phyloP scores from a whole-genome alignment of 2,329 filamentous ascomycete genomes.

The Stemphylium vesicarium region DNA sequence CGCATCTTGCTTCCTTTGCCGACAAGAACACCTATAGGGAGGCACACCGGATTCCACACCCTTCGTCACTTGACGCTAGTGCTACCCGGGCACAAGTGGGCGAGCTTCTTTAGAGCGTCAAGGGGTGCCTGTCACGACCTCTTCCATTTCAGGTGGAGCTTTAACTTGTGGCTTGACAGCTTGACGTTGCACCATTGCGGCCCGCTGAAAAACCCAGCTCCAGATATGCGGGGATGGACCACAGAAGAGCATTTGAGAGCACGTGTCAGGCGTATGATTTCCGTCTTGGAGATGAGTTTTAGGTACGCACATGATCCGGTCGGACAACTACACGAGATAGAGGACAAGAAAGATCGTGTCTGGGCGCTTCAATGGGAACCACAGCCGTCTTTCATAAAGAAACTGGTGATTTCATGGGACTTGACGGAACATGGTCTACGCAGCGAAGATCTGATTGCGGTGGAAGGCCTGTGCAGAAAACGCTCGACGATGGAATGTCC shows the following conservation, averaged over 20 bases:
- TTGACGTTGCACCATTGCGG: background rate
- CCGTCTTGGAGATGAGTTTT: slow-evolving; percentile 1
- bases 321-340: background rate
- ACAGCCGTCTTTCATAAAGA: background rate
- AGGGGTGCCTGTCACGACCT: no score
- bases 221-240: no score
- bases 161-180: slow-evolving; percentile 3
- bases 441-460: slow-evolving; percentile 1
- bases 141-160: no score
- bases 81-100: background rate
- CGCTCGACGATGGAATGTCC: background rate
- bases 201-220: no score
- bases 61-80: slow-evolving; percentile 1
- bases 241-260: no score
- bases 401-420: slow-evolving; percentile 4
- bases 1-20: background rate
- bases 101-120: no score
- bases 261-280: background rate
- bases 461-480: slow-evolving; percentile 2
- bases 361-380: background rate
- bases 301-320: slow-evolving; percentile 2
- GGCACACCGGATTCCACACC: slow-evolving; percentile 1
- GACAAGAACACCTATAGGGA: background rate
- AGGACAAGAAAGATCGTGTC: background rate
- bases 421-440: slow-evolving; percentile 1